These are phyloP conservation scores for Zygosaccharomyces siamensis DNA, from an alignment of 805 yeast genomes.

Conservation along the genomic window DNA sequence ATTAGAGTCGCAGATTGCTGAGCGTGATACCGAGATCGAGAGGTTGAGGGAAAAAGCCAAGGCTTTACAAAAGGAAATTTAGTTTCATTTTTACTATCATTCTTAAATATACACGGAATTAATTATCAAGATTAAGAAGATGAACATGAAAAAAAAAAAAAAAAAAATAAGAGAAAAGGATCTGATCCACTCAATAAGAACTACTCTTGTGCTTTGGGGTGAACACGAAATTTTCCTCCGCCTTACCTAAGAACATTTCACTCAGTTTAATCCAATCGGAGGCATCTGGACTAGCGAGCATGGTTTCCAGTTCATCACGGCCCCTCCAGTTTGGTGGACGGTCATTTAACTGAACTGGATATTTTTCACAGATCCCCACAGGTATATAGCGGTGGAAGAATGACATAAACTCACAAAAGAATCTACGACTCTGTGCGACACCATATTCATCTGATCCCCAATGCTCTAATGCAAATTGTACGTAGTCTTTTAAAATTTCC, in stretches of 20 bases:
- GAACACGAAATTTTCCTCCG: conserved; percentile 67
- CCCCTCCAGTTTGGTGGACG: conserved; percentile 94
- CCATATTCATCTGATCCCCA: conserved; percentile 99
- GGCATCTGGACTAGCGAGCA: conserved; percentile 78
- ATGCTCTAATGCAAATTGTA: conserved; percentile 82
- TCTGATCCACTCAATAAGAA: conserved; percentile 42
- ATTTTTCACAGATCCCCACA: conserved; percentile 80
- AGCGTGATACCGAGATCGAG: conserved; percentile 60
- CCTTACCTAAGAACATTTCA: conserved; percentile 92
- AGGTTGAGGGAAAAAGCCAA: conserved; percentile 69
- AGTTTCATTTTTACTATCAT: conserved; percentile 3
- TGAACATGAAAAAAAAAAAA: no score
- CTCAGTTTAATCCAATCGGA: conserved; percentile 94
- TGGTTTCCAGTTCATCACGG: conserved; percentile 85
- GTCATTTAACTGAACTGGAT: conserved; percentile 86
- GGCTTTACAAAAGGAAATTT: conserved; percentile 56
- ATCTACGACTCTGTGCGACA: conserved; percentile 79
- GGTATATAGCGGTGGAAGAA: conserved; percentile 95
- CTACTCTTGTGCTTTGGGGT: conserved; percentile 95
- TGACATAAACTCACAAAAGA: conserved; percentile 87
- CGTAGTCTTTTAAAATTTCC: conserved; percentile 62
- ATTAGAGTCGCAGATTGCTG: conserved; percentile 47
- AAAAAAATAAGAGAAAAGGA: no score
- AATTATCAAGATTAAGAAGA: not conserved
- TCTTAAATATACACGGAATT: no score